These are phyloP conservation scores for Barnettozyma hawaiiensis DNA, from an alignment of 1,139 yeast species.

Conservation along the genomic window DNA sequence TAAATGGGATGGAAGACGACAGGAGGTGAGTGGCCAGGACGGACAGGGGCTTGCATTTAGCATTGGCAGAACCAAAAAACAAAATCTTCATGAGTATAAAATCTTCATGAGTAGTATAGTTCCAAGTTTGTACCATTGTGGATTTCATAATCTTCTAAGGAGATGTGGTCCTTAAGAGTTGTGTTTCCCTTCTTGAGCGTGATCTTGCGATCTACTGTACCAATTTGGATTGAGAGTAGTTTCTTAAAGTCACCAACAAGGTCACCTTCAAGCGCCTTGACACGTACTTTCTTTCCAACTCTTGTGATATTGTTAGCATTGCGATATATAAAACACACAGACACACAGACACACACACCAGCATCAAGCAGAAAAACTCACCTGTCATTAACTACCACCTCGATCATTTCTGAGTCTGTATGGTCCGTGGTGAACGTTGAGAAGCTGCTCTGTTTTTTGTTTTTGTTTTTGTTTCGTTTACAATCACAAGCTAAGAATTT, in stretches of 20 bases:
- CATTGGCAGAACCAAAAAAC: no score
- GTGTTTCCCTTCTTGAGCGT: conserved; percentile 74
- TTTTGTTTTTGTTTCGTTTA: not conserved
- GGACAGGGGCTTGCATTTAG: not conserved
- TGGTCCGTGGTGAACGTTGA: no score
- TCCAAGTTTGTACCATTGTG: conserved; percentile 88
- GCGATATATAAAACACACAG: no score
- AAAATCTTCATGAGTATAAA: conserved; percentile 37
- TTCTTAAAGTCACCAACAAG: conserved; percentile 90
- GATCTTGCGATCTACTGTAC: conserved; percentile 64
- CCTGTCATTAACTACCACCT: conserved; percentile 45
- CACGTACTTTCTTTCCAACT: conserved; percentile 81
- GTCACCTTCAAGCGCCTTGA: conserved; percentile 65
- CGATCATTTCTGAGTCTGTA: conserved; percentile 34
- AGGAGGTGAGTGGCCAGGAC: no score
- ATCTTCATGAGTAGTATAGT: conserved; percentile 54
- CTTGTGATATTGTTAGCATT: conserved; percentile 30
- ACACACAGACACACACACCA: no score
- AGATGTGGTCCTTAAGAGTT: conserved; percentile 81
- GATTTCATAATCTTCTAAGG: conserved; percentile 87
- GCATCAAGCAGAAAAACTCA: no score
- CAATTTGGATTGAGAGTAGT: conserved; percentile 75
- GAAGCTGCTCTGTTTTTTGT: no score
- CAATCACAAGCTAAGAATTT: not conserved
- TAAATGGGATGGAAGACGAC: no score